Conservation (phyloP, 495 filamentous ascomycete species). For the Cercophora samala region DNA sequence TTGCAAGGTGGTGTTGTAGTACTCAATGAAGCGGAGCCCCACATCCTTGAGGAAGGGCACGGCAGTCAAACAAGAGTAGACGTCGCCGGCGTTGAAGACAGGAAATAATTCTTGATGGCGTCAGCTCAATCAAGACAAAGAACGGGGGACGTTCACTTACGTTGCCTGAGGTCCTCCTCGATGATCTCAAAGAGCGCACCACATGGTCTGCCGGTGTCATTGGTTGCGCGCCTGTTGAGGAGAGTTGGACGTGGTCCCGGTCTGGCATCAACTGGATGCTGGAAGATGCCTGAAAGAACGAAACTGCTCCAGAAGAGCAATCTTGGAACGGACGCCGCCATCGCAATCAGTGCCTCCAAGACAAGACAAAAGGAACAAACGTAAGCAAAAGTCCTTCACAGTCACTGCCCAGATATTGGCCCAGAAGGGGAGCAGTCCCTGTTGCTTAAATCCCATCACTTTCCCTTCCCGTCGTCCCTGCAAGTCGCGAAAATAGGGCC, state of each 20-base stretch:
- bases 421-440: no score
- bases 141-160: no score
- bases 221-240: neutral
- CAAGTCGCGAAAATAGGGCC: no score
- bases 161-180: neutral
- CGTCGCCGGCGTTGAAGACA: constrained; percentile 40
- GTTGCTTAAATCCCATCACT: no score
- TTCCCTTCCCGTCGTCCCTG: no score
- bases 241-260: neutral
- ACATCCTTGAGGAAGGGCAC: constrained; percentile 55
- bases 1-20: constrained; percentile 55
- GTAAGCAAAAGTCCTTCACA: no score
- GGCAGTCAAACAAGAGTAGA: constrained; percentile 51
- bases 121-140: neutral
- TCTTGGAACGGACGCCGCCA: no score
- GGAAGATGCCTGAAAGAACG: no score
- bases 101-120: neutral
- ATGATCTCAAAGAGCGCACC: neutral
- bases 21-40: constrained; percentile 49
- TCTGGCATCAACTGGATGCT: neutral
- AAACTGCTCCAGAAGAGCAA: no score
- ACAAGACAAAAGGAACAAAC: no score
- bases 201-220: neutral
- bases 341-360: no score
- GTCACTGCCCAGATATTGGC: no score